Percentiles rank a stretch among this genome's conserved stretches.
phyloP scores from a whole-genome alignment of 441 rosid species.

The Eruca vesicaria region DNA sequence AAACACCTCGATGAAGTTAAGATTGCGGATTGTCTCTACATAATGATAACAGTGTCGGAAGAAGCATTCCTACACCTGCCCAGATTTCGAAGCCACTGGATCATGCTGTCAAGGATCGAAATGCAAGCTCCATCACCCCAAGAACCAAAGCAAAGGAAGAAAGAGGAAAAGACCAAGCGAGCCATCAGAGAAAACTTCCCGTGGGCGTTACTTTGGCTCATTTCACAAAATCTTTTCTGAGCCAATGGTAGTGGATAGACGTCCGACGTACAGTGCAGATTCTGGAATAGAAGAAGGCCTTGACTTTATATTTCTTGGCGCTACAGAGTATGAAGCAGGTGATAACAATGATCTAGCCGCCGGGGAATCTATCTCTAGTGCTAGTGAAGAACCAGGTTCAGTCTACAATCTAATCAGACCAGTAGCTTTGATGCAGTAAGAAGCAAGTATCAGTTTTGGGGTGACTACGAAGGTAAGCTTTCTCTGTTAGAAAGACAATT shows the following conservation, averaged over 20 bases:
- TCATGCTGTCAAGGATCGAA: slow-evolving; percentile 76
- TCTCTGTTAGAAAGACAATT: background rate
- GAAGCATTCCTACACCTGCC: slow-evolving; percentile 95
- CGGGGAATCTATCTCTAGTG: slow-evolving; percentile 35
- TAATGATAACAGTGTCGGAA: slow-evolving; percentile 80
- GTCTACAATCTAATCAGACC: slow-evolving; percentile 60
- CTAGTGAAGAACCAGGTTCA: slow-evolving; percentile 38
- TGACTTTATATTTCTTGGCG: slow-evolving; percentile 57
- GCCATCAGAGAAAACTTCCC: slow-evolving; percentile 43
- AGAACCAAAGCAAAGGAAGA: slow-evolving; percentile 55
- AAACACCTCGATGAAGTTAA: slow-evolving; percentile 9
- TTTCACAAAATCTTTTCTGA: slow-evolving; percentile 24
- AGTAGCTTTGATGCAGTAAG: slow-evolving; percentile 55
- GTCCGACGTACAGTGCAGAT: slow-evolving; percentile 9
- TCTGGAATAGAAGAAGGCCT: slow-evolving; percentile 36
- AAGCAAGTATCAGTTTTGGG: slow-evolving; percentile 7
- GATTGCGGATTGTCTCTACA: slow-evolving; percentile 30
- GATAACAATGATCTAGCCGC: slow-evolving; percentile 2
- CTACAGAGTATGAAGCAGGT: slow-evolving; percentile 45
- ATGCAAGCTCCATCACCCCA: slow-evolving; percentile 96
- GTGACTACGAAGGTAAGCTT: slow-evolving; percentile 31
- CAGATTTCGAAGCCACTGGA: slow-evolving; percentile 72
- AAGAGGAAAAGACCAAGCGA: slow-evolving; percentile 53
- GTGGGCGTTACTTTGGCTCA: slow-evolving; percentile 74
- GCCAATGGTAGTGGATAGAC: slow-evolving; percentile 28